Evolutionary conservation across 768 basidiomycete species (phyloP).

Genomic region (Agaricus subrufescens): DNA sequence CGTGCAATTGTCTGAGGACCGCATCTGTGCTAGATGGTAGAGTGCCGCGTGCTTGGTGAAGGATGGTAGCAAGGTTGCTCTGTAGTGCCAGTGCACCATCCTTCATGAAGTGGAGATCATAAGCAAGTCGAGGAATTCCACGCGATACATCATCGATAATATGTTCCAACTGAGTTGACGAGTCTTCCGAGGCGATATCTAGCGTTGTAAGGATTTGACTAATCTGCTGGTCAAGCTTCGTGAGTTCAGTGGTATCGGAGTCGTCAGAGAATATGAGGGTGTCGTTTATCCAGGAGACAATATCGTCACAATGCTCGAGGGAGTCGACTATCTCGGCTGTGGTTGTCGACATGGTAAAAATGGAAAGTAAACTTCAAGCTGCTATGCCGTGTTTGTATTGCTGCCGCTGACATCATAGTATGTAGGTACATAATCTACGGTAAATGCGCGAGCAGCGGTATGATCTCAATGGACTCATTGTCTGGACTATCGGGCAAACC

Average conservation of each 20-base stretch:
- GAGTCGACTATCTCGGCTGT: constrained; percentile 46
- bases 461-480: not conserved
- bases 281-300: constrained; percentile 71
- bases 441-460: constrained; percentile 4
- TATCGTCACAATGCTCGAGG: constrained; percentile 56
- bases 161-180: constrained; percentile 79
- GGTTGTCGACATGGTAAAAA: constrained; percentile 14
- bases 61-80: constrained; percentile 56
- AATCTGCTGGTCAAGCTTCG: constrained; percentile 67
- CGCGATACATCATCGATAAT: constrained; percentile 92
- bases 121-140: constrained; percentile 84
- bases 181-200: constrained; percentile 86
- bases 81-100: constrained; percentile 83
- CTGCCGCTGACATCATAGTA: not conserved
- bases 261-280: constrained; percentile 37
- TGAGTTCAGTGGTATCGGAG: constrained; percentile 36
- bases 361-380: not conserved
- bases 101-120: constrained; percentile 96
- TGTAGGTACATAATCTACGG: not conserved
- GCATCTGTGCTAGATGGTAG: constrained; percentile 54
- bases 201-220: constrained; percentile 73
- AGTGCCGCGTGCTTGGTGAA: constrained; percentile 46
- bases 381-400: not conserved
- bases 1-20: constrained; percentile 72
- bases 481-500: constrained; percentile 40